phyloP scores from a whole-genome alignment of 495 filamentous ascomycete genomes.

The Thozetella sp. region DNA sequence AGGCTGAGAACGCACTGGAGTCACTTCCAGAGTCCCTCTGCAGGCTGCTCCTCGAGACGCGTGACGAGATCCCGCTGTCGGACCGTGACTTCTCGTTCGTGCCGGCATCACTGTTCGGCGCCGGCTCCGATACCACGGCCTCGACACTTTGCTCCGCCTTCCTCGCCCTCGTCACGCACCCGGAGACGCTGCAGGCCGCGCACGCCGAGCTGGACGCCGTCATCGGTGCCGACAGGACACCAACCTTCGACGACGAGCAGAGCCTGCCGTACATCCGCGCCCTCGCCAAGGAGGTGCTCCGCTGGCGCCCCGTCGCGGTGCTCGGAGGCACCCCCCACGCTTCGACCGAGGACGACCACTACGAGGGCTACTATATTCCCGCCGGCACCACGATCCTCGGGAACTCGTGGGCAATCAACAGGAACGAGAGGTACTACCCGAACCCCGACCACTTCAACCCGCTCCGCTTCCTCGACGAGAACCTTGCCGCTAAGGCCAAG shows the following conservation, averaged over 20 bases:
- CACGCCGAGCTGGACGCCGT: slow-evolving; percentile 46
- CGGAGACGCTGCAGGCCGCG: slow-evolving; percentile 33
- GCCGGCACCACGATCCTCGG: slow-evolving; percentile 36
- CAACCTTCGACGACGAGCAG: slow-evolving; percentile 42
- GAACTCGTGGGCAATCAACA: slow-evolving; percentile 22
- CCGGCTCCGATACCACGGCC: slow-evolving; percentile 60
- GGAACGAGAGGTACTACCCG: slow-evolving; percentile 18
- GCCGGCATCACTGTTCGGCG: slow-evolving; percentile 54
- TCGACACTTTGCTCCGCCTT: slow-evolving; percentile 56
- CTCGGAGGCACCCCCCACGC: slow-evolving; percentile 45
- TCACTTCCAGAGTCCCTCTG: slow-evolving; percentile 40
- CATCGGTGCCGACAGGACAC: slow-evolving; percentile 38
- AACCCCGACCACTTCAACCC: slow-evolving; percentile 24
- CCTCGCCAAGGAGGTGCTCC: slow-evolving; percentile 50
- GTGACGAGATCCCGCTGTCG: slow-evolving; percentile 37
- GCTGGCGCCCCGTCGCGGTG: slow-evolving; percentile 50
- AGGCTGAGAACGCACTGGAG: slow-evolving; percentile 27
- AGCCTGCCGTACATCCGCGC: slow-evolving; percentile 44
- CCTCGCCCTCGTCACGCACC: slow-evolving; percentile 49
- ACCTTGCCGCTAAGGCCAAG: slow-evolving; percentile 27
- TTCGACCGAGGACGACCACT: slow-evolving; percentile 43
- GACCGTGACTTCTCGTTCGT: slow-evolving; percentile 53
- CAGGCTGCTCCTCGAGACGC: slow-evolving; percentile 40
- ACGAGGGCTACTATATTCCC: slow-evolving; percentile 36
- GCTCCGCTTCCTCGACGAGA: slow-evolving; percentile 36